Evolutionary conservation across 1,284 basidiomycete genomes (phyloP).

Genomic region (Vanrija humicola): DNA sequence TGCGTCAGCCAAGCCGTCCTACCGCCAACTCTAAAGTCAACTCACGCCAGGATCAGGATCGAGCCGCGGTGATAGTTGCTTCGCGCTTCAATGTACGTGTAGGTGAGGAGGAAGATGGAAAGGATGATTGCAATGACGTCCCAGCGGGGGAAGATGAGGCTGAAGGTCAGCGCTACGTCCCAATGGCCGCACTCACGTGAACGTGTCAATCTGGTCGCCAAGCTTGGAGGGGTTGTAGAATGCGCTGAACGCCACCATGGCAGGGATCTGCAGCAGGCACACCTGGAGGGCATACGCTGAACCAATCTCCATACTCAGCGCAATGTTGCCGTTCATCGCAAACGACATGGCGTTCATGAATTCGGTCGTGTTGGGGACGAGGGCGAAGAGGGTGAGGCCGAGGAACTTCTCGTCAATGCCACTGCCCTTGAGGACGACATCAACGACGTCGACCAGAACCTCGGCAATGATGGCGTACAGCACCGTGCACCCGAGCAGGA

Average conservation of each 20-base stretch:
- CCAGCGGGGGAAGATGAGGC: constrained; percentile 97
- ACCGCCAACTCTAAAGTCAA: background rate
- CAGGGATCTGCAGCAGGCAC: constrained; percentile 94
- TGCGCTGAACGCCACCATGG: constrained; percentile 97
- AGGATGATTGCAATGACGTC: constrained; percentile 93
- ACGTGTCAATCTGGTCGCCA: constrained; percentile 77
- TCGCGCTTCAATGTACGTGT: constrained; percentile 97
- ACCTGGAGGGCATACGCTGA: constrained; percentile 98
- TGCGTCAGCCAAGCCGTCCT: constrained; percentile 7
- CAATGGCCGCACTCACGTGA: constrained; percentile 61
- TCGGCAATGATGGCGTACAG: constrained; percentile 96
- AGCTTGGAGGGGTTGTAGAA: constrained; percentile 80
- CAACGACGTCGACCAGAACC: constrained; percentile 90
- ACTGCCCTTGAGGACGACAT: constrained; percentile 87
- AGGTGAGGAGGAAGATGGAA: constrained; percentile 94
- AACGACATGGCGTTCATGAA: constrained; percentile 99
- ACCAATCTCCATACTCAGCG: constrained; percentile 98
- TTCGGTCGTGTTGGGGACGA: constrained; percentile 98
- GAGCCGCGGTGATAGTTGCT: constrained; percentile 95
- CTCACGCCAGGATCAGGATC: constrained; percentile 81
- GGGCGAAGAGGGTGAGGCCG: constrained; percentile 91
- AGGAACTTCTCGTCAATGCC: constrained; percentile 97
- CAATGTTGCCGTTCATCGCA: constrained; percentile 94
- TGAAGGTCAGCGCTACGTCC: constrained; percentile 40
- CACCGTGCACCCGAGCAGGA: constrained; percentile 81